Conservation (phyloP, 1,284 basidiomycete genomes). For the Hemileia vastatrix region DNA sequence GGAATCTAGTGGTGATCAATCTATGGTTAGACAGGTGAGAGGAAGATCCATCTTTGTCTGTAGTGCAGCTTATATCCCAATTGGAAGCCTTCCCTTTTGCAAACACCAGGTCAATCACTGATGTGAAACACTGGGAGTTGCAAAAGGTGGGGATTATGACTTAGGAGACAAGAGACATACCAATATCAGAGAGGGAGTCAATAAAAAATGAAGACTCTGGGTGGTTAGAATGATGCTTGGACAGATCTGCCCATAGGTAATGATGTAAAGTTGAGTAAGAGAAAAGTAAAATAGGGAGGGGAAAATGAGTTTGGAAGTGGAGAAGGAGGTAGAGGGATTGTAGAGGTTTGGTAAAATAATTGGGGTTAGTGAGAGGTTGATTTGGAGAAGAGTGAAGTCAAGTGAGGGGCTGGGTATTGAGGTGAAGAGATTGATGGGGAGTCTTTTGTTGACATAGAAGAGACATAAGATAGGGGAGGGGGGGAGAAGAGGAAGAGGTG, state of each 20-base stretch:
- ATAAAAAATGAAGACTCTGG: background rate
- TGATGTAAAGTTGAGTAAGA: background rate
- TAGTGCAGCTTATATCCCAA: too few species aligned
- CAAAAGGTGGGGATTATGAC: too few species aligned
- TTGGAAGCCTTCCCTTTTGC: too few species aligned
- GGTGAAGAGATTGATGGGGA: background rate
- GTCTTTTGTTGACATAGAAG: background rate
- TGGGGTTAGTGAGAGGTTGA: background rate
- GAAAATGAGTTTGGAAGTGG: background rate
- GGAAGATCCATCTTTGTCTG: too few species aligned
- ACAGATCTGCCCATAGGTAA: background rate
- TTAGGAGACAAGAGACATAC: too few species aligned
- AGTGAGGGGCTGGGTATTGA: background rate
- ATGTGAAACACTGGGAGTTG: too few species aligned
- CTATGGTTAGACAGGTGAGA: too few species aligned
- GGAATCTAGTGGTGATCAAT: too few species aligned
- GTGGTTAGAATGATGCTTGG: background rate
- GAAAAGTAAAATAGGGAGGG: background rate
- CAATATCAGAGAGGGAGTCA: too few species aligned
- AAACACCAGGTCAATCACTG: too few species aligned
- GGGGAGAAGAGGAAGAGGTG: too few species aligned
- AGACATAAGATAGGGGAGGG: background rate
- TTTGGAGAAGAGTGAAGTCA: background rate
- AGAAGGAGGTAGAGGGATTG: background rate
- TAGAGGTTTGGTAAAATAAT: background rate